Evolutionary conservation across 352 stramenopile genomes (phyloP), one percentile per base, ranked within the genome.

Genomic region (Globisporangium ultimum): DNA sequence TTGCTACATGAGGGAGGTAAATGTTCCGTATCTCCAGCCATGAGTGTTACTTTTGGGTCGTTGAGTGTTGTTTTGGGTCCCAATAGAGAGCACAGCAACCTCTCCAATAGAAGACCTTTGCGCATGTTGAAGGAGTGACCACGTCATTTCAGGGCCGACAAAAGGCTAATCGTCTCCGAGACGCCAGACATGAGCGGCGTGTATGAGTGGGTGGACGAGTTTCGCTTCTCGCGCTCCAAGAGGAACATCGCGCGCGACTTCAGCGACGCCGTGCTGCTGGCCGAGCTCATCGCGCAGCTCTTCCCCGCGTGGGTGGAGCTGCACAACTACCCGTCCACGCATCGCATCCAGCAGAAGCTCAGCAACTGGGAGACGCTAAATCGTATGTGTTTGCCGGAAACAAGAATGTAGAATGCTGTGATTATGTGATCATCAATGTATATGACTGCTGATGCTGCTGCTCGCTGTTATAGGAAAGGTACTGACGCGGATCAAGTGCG

Each of bases 361-460:
- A 61, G 60, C 47, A 86, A 86, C 66, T 86, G 76, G 76, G 76
- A 86, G 43, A 70, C 70, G 5, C 62, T 86, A 17, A 86, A 86
- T 20, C 71, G 76, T 85, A 49, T 40, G 76, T 53, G 2, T 1
- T 15, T 15, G 3, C 13, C 36, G 17, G 15, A 17, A 14, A 10
- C 10, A 45, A 21, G 18, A 7, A n/a, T 28, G 4, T 9, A 28
- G 14, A 42, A 12, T 24, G 7, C 28, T 45, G 49, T 45, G 17
- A 12, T 17, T 22, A 34, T 8, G 6, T 40, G 40, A 3, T 46
- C 6, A 17, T 36, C 15, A 10, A 36, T 15, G 8, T 42, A 9
- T 17, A 24, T 14, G 4, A 32, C 24, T 32, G 24, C 24, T 36
- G 28, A 36, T 32, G 24, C 14, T 49, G 40, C 7, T 18, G 21